Evolutionary conservation across 2,329 filamentous ascomycete species (phyloP), one percentile per base, ranked within the genome.

Genomic region (Fusarium xylarioides): DNA sequence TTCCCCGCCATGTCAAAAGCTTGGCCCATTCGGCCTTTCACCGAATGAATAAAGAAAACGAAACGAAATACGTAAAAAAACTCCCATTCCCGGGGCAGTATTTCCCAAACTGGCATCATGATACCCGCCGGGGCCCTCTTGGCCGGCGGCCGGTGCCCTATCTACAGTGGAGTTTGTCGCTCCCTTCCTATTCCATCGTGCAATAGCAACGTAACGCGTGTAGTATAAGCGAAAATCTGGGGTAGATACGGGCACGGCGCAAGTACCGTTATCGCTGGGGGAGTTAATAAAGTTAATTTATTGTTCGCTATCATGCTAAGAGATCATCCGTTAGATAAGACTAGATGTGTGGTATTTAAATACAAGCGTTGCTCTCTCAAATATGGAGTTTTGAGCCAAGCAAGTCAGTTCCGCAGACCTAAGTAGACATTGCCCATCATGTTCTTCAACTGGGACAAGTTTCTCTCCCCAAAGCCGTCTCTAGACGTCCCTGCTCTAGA

Each of bases 401-500:
- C 26, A 5, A 26, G 26, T 26, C 5, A 26, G 26, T 26, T 26
- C 26, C 26, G 26, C 26, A 26, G 26, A 26, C 26, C 4, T 5
- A 26, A 26, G 26, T 26, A 26, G 26, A 26, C 26, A 26, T 37
- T 38, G 57, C 47, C 34, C 42, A 38, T 50, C 38, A 74, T 74
- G 71, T 65, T 74, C 49, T 68, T 74, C 52, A 65, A 47, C 63
- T 78, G 77, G 77, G 61, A 67, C 14, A 70, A 54, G 4, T 63
- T 75, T 5, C 23, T 76, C 42, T 75, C 72, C 5, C 38, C 72
- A 11, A 76, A 76, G 68, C 79, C 79, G 75, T 80, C 79, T 37
- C 69, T 81, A 26, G 79, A 80, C 72, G 77, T 81, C 46, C 79
- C 79, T n/a, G 74, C 74, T 55, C 74, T 80, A 52, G 78, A 80